Evolutionary conservation across 106 monocot species (phyloP).

Genomic region (Dioscorea dumetorum): DNA sequence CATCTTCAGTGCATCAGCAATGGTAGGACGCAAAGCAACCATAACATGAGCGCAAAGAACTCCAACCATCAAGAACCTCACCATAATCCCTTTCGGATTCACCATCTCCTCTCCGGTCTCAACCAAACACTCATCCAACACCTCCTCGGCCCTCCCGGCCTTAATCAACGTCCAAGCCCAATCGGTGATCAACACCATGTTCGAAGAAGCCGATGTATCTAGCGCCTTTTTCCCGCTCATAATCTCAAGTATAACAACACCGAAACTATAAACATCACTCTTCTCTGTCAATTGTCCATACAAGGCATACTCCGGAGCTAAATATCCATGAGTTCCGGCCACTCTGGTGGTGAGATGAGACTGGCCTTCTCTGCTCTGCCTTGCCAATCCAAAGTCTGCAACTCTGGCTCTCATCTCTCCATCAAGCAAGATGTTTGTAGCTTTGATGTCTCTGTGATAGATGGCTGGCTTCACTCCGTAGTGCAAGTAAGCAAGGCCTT

Average conservation of each 20-base stretch:
- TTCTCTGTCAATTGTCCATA: slow-evolving; percentile 96
- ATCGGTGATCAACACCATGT: slow-evolving; percentile 61
- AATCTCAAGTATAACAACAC: slow-evolving; percentile 57
- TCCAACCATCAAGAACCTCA: slow-evolving; percentile 72
- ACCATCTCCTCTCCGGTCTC: neutral
- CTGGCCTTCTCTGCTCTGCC: slow-evolving; percentile 57
- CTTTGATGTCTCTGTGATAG: slow-evolving; percentile 80
- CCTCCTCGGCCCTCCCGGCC: slow-evolving; percentile 47
- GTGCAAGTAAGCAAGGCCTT: slow-evolving; percentile 69
- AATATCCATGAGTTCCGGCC: slow-evolving; percentile 75
- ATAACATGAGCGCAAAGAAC: slow-evolving; percentile 67
- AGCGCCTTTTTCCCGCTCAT: slow-evolving; percentile 79
- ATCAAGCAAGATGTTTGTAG: slow-evolving; percentile 78
- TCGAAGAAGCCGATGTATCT: slow-evolving; percentile 35
- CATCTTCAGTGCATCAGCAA: slow-evolving; percentile 71
- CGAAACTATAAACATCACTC: slow-evolving; percentile 97
- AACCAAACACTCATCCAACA: slow-evolving; percentile 34
- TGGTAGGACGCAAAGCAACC: slow-evolving; percentile 67
- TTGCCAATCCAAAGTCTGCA: slow-evolving; percentile 68
- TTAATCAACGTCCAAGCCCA: slow-evolving; percentile 85
- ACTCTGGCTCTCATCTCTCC: slow-evolving; percentile 61
- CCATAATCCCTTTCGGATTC: slow-evolving; percentile 52
- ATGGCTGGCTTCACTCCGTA: slow-evolving; percentile 72
- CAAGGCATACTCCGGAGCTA: slow-evolving; percentile 84
- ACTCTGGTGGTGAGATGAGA: slow-evolving; percentile 67